Evolutionary conservation across 148 eudicot genomes (phyloP).

Genomic region (Silene uniflora): DNA sequence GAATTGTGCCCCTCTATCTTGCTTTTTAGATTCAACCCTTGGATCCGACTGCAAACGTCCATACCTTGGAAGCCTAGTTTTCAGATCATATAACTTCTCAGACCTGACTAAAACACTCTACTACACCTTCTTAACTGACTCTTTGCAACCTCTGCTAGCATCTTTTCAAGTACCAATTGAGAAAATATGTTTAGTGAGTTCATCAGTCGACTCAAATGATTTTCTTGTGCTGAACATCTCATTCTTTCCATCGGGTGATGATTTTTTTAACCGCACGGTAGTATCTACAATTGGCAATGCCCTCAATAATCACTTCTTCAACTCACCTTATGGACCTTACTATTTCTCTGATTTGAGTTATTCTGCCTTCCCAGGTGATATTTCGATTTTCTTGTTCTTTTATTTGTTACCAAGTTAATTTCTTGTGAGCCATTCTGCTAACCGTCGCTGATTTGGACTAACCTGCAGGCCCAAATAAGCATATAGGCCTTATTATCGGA

Average conservation of each 20-base stretch:
- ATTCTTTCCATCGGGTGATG: slow-evolving; percentile 50
- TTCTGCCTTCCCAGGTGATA: slow-evolving; percentile 50
- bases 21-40: slow-evolving; percentile 34
- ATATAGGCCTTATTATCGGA: slow-evolving; percentile 46
- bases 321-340: slow-evolving; percentile 51
- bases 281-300: slow-evolving; percentile 42
- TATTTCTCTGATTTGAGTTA: slow-evolving; percentile 47
- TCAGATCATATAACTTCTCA: slow-evolving; percentile 54
- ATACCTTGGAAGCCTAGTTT: slow-evolving; percentile 52
- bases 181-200: slow-evolving; percentile 38
- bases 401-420: neutral
- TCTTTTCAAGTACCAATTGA: slow-evolving; percentile 44
- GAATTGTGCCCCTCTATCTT: slow-evolving; percentile 39
- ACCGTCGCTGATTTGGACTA: slow-evolving; percentile 11
- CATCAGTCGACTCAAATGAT: slow-evolving; percentile 31
- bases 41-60: slow-evolving; percentile 54
- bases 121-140: slow-evolving; percentile 31
- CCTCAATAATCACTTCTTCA: slow-evolving; percentile 47
- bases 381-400: neutral
- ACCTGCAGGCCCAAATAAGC: slow-evolving; percentile 27
- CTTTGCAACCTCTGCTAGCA: slow-evolving; percentile 38
- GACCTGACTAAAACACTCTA: slow-evolving; percentile 41
- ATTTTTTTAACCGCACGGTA: slow-evolving; percentile 50
- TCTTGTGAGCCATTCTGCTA: neutral
- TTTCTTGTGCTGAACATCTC: slow-evolving; percentile 42